These are phyloP conservation scores for Xylogone sp. DNA, from an alignment of 2,329 filamentous ascomycete genomes.

Conservation along the genomic window DNA sequence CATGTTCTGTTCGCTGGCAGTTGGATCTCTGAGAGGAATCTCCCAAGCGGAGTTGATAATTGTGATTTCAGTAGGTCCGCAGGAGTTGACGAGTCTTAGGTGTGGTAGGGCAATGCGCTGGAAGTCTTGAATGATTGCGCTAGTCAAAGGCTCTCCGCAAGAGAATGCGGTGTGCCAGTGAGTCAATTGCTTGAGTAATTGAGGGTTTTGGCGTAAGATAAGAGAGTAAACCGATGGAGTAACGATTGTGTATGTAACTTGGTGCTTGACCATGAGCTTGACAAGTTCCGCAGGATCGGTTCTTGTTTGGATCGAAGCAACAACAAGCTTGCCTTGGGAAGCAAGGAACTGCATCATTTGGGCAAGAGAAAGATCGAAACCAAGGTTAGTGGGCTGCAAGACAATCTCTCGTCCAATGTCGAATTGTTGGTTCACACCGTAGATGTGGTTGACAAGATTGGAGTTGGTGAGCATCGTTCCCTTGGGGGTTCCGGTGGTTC, in stretches of 20 bases:
- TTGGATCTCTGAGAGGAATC: slow-evolving; percentile 15
- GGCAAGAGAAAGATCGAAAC: slow-evolving; percentile 16
- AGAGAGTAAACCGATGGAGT: slow-evolving; percentile 19
- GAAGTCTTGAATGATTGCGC: slow-evolving; percentile 16
- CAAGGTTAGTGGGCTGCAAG: slow-evolving; percentile 16
- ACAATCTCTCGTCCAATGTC: slow-evolving; percentile 6
- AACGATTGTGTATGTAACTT: slow-evolving; percentile 15
- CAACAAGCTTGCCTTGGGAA: slow-evolving; percentile 11
- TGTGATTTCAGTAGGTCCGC: slow-evolving; percentile 19
- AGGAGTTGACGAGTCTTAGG: slow-evolving; percentile 13
- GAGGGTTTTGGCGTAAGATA: slow-evolving; percentile 8
- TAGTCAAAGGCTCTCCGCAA: slow-evolving; percentile 23
- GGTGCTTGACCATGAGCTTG: slow-evolving; percentile 11
- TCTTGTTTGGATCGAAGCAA: slow-evolving; percentile 8
- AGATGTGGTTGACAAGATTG: slow-evolving; percentile 20
- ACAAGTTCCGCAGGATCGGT: slow-evolving; percentile 14
- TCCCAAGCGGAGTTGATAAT: slow-evolving; percentile 12
- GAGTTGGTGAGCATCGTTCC: slow-evolving; percentile 32
- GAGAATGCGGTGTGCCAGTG: slow-evolving; percentile 20
- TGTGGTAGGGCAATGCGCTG: slow-evolving; percentile 11
- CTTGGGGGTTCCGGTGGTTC: slow-evolving; percentile 33
- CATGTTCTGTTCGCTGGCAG: background rate
- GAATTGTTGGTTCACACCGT: slow-evolving; percentile 9
- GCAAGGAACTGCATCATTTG: slow-evolving; percentile 14
- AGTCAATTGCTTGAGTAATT: background rate